Evolutionary conservation across 2,329 filamentous ascomycete species (phyloP).

Genomic region (Epichloe typhina): DNA sequence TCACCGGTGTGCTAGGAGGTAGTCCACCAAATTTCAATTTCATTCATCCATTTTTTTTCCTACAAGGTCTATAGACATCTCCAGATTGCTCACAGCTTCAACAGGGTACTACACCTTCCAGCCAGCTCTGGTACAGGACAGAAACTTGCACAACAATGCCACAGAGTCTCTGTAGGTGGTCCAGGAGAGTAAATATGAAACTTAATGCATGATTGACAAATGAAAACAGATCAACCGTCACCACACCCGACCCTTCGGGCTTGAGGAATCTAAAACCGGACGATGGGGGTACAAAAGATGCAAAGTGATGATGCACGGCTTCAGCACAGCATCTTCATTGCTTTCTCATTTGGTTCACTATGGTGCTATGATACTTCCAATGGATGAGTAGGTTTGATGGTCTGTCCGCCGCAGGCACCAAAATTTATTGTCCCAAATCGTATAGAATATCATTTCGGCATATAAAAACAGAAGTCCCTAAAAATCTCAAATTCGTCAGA

Average conservation of each 20-base stretch:
- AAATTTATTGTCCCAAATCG: no score
- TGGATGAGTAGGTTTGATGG: not conserved
- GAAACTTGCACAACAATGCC: slow-evolving; percentile 6
- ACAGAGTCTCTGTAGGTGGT: not conserved
- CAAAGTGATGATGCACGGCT: not conserved
- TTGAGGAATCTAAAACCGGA: not conserved
- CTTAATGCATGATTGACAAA: not conserved
- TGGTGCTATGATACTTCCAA: no score
- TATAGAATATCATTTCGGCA: no score
- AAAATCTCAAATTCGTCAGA: no score
- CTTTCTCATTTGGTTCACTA: not conserved
- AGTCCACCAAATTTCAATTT: not conserved
- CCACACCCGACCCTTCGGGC: not conserved
- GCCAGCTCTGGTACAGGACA: slow-evolving; percentile 17
- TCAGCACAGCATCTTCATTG: not conserved
- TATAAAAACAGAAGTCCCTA: no score
- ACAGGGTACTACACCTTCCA: slow-evolving; percentile 26
- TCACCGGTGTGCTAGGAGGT: slow-evolving; percentile 26
- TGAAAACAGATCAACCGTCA: not conserved
- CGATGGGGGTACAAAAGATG: not conserved
- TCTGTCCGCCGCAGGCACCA: not conserved
- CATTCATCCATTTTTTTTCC: not conserved
- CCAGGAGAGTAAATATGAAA: not conserved
- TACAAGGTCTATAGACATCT: not conserved
- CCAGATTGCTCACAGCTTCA: not conserved